phyloP scores from a whole-genome alignment of 2,329 filamentous ascomycete species.

The Exserohilum turcica region DNA sequence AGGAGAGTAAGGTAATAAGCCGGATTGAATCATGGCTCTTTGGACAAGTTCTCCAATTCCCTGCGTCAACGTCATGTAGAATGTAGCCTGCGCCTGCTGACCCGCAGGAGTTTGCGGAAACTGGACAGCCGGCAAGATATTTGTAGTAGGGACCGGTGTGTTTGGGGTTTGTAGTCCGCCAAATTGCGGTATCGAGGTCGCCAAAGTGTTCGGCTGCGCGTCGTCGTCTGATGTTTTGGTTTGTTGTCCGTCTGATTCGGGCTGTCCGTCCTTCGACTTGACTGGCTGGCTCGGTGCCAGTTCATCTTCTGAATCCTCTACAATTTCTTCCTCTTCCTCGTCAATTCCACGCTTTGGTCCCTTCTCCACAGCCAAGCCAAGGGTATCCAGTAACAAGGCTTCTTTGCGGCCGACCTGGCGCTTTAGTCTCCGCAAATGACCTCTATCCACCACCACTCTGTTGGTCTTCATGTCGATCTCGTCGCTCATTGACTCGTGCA shows the following conservation, averaged over 20 bases:
- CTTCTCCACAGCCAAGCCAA: constrained; percentile 35
- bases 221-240: not conserved
- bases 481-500: constrained; percentile 83
- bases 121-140: constrained; percentile 31
- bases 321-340: constrained; percentile 30
- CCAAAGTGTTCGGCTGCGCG: not conserved
- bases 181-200: constrained; percentile 5
- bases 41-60: constrained; percentile 32
- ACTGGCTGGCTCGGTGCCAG: constrained; percentile 31
- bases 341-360: constrained; percentile 47
- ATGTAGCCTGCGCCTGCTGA: constrained; percentile 34
- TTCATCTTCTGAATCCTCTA: constrained; percentile 35
- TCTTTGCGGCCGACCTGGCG: constrained; percentile 31
- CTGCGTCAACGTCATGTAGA: constrained; percentile 30
- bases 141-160: constrained; percentile 23
- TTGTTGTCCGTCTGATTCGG: not conserved
- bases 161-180: constrained; percentile 12
- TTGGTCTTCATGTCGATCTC: constrained; percentile 86
- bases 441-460: constrained; percentile 86
- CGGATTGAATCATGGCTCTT: constrained; percentile 26
- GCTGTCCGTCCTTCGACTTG: constrained; percentile 10
- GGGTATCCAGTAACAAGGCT: constrained; percentile 28
- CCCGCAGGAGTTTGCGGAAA: constrained; percentile 39
- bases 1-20: constrained; percentile 15
- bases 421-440: constrained; percentile 71